Evolutionary conservation across 2,329 filamentous ascomycete genomes (phyloP), one percentile per base, ranked within the genome.

Genomic region (Dactylellina sp.): DNA sequence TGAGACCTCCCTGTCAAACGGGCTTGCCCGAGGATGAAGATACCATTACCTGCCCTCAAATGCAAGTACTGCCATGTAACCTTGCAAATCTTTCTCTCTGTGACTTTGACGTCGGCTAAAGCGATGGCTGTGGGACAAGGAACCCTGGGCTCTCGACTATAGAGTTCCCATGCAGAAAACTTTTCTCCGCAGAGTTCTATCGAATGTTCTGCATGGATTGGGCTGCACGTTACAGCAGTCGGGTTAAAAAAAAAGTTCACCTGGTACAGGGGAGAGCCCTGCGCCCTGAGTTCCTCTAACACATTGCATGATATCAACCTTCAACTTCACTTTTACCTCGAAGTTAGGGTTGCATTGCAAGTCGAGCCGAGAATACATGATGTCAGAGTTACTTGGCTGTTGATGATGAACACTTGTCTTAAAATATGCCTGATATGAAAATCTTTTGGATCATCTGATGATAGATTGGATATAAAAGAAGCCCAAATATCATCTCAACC

Each of bases 341-440:
- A 44, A 25, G 40, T 56, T 61, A 57, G 42, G 61, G 70, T 74
- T 74, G 61, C 70, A 74, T 74, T 66, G 28, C 25, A 37, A 60
- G 37, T 25, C 46, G 37, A 46, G 32, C 37, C 53, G 52, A 62
- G 50, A 37, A 55, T 37, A 40, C 39, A 55, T 74, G 61, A 74
- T 66, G 70, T 66, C 68, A 72, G 65, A 47, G 42, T 20, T 28
- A n/a, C 20, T 46, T 39, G 4, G 7, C n/a, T 12, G 32, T 42
- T 46, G 25, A 55, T 40, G 44, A 42, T 57, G 20, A 22, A 55
- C 25, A 44, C 20, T 52, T 59, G 53, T 63, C 59, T 52, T 52
- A 71, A 14, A 52, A 39, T 4, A 59, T 20, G 7, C 12, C 16
- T 24, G 18, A 22, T 47, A 53, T 35, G 40, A 66, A 57, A 50